Percentiles rank a stretch among this genome's conserved stretches.
phyloP scores from a whole-genome alignment of 2,329 filamentous ascomycete genomes.

The Cordyceps cicadae region DNA sequence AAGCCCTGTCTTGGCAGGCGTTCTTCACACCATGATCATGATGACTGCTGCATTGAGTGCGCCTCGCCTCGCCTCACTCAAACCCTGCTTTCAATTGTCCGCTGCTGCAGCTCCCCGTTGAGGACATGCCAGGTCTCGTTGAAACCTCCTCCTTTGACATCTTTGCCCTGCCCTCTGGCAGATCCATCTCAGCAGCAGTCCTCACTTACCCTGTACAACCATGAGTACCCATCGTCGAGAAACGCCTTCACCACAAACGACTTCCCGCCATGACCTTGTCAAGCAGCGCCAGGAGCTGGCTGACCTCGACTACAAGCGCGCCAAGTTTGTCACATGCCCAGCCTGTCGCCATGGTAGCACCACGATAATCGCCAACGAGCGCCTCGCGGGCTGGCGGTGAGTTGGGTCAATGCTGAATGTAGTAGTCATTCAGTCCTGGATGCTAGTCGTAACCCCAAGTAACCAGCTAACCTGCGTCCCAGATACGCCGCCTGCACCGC shows the following conservation, averaged over 20 bases:
- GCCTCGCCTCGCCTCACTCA: no score
- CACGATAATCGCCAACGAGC: slow-evolving; percentile 10
- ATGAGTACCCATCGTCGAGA: background rate
- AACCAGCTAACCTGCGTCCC: background rate
- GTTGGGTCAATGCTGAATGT: background rate
- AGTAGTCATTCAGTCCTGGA: no score
- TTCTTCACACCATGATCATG: background rate
- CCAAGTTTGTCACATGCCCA: slow-evolving; percentile 12
- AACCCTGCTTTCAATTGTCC: background rate
- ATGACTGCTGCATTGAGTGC: background rate
- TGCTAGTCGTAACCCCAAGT: no score
- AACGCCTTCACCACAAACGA: background rate
- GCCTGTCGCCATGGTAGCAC: slow-evolving; percentile 12
- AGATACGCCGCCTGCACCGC: slow-evolving; percentile 12
- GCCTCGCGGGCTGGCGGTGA: slow-evolving; percentile 11
- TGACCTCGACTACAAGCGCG: slow-evolving; percentile 11
- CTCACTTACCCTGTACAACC: no score
- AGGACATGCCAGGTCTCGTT: background rate
- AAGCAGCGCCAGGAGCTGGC: slow-evolving; percentile 2
- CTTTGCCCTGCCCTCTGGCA: no score
- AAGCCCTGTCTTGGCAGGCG: slow-evolving; percentile 4
- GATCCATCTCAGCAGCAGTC: no score
- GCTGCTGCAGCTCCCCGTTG: background rate
- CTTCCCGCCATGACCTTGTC: background rate
- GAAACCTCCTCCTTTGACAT: no score